These are phyloP conservation scores for Leishmania mexicana DNA, from an alignment of 208 protist genomes.

Conservation along the genomic window DNA sequence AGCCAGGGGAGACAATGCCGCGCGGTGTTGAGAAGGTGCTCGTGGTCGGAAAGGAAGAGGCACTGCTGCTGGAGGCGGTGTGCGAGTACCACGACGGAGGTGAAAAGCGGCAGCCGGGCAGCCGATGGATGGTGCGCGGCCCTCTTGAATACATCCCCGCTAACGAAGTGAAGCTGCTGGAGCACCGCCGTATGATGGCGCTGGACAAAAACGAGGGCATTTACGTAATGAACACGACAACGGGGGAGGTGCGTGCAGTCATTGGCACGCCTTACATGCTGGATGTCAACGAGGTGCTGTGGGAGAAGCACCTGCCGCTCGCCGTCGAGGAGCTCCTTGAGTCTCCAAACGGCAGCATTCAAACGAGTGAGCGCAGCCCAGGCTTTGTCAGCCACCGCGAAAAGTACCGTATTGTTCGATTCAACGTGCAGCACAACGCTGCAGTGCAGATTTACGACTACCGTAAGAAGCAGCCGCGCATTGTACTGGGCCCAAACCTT, in stretches of 20 bases:
- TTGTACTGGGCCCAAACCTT: slow-evolving; percentile 94
- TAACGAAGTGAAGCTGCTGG: slow-evolving; percentile 90
- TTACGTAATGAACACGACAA: slow-evolving; percentile 94
- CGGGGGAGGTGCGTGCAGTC: slow-evolving; percentile 90
- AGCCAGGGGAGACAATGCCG: slow-evolving; percentile 93
- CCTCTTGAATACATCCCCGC: slow-evolving; percentile 93
- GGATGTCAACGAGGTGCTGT: slow-evolving; percentile 94
- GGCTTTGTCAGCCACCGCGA: slow-evolving; percentile 48
- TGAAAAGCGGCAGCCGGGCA: slow-evolving; percentile 73
- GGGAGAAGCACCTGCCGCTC: slow-evolving; percentile 91
- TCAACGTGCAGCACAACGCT: slow-evolving; percentile 96
- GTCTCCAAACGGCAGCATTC: slow-evolving; percentile 47
- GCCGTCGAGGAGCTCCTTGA: slow-evolving; percentile 93
- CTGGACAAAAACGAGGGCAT: slow-evolving; percentile 98
- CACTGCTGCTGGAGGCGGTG: slow-evolving; percentile 92
- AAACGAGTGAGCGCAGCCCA: slow-evolving; percentile 30
- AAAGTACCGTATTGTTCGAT: slow-evolving; percentile 89
- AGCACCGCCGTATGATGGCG: slow-evolving; percentile 89
- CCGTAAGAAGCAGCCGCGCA: slow-evolving; percentile 76
- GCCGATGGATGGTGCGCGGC: slow-evolving; percentile 95
- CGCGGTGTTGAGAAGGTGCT: slow-evolving; percentile 83
- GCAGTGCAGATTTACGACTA: slow-evolving; percentile 98
- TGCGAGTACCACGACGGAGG: slow-evolving; percentile 71
- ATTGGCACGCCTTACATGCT: slow-evolving; percentile 94
- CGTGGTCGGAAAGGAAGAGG: slow-evolving; percentile 93